Base-by-base conservation (phyloP, 176 grass and related monocot genomes). In the Triticum timopheevii region DNA sequence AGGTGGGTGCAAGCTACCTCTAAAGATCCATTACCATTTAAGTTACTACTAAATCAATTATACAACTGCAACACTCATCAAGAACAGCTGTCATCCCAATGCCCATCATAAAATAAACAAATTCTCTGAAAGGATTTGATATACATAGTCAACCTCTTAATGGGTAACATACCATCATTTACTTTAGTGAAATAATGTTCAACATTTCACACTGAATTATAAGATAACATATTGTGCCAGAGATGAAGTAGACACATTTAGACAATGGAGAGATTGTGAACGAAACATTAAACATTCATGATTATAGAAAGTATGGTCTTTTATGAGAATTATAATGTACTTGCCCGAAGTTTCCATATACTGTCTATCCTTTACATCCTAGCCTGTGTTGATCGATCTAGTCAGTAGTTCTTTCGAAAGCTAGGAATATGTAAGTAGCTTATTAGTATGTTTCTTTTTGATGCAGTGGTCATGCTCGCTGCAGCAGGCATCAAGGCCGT, bases 281-380 rank as follows among this genome's bases (percentile, higher is more conserved):
- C 3, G 0, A 81, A 81, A 69, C 36, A 69, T 74, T 15, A 75
- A 68, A 24, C 44, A 17, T 83, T 84, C 58, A 76, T 10, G 9
- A 42, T 42, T 42, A 42, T 42, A 42, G 39, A 10, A 42, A 42
- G 39, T 42, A 10, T 10, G 66, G 2, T 84, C 10, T 88, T 33
- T 54, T 87, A 34, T 86, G 56, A 89, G 39, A 63, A 88, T 77
- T 76, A 59, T 38, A 85, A 62, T 83, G 6, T 91, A 95, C 93
- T 76, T 91, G 54, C 10, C 24, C 0, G 17, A 71, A 87, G 63
- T 86, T 71, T 87, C 79, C 79, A 81, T 72, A 89, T 67, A 86
- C 25, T 76, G 77, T 19, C 69, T 33, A 69, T 86, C 80, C 87
- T 90, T 89, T 75, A 47, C 71, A 87, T 85, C 85, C 79, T 88